Conservation (phyloP, 2,329 filamentous ascomycete species). For the Erysiphe pulchra region DNA sequence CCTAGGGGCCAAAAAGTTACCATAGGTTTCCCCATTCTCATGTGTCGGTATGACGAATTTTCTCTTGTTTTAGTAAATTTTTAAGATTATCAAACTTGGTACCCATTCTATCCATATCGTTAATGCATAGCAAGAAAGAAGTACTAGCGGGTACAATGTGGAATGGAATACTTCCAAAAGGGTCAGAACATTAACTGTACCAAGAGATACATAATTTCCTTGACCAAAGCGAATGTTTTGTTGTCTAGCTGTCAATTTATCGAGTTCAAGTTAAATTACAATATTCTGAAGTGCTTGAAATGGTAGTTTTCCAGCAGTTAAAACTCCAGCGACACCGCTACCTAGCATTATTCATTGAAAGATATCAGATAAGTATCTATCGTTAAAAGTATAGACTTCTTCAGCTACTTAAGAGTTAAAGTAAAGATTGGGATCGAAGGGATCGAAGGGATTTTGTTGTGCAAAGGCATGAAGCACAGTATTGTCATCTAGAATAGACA, state of each 20-base stretch:
- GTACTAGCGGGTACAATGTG: no score
- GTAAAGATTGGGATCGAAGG: neutral
- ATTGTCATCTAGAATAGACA: neutral
- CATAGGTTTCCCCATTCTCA: no score
- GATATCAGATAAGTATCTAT: neutral
- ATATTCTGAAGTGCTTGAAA: neutral
- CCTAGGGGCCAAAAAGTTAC: no score
- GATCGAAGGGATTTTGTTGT: no score
- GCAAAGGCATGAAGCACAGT: neutral
- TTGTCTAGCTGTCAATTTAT: neutral
- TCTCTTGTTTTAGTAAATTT: no score
- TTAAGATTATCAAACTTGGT: no score
- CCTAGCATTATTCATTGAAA: neutral
- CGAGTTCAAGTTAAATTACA: neutral
- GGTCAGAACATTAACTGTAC: no score
- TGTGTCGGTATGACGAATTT: no score
- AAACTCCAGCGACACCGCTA: neutral
- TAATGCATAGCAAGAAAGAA: no score
- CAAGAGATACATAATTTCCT: neutral
- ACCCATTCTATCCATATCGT: no score
- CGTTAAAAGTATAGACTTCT: neutral
- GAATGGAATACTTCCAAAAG: no score
- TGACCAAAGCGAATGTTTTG: neutral
- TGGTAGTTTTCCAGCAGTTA: neutral
- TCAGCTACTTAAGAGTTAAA: neutral